Conservation (phyloP, 257 asterid species). For the Salvia splendens region DNA sequence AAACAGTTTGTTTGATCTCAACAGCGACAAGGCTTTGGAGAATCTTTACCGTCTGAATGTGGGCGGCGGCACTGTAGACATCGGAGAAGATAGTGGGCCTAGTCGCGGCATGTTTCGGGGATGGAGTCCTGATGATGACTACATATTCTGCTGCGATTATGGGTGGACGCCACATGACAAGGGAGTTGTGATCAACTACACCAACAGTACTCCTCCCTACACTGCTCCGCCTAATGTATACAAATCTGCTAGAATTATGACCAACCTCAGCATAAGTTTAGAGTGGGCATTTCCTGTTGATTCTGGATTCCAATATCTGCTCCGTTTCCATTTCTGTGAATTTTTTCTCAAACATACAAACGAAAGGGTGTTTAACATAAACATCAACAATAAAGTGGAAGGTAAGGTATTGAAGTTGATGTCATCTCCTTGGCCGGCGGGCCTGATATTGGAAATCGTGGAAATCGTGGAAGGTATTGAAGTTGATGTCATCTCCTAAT, state of each 20-base stretch:
- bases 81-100: slow-evolving; percentile 20
- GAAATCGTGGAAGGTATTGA: too few species aligned
- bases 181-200: slow-evolving; percentile 28
- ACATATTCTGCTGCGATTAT: not conserved
- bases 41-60: slow-evolving; percentile 54
- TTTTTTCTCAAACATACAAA: slow-evolving; percentile 5
- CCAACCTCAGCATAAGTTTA: not conserved
- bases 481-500: slow-evolving; percentile 38
- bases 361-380: slow-evolving; percentile 35
- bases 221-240: slow-evolving; percentile 54
- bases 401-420: too few species aligned
- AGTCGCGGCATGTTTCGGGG: slow-evolving; percentile 56
- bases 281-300: slow-evolving; percentile 53
- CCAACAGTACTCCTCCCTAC: slow-evolving; percentile 32
- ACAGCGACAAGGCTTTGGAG: slow-evolving; percentile 41
- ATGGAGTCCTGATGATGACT: slow-evolving; percentile 35
- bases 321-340: slow-evolving; percentile 56
- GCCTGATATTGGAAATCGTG: slow-evolving; percentile 11
- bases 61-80: slow-evolving; percentile 27
- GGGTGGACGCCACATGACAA: not conserved
- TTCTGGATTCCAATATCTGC: slow-evolving; percentile 34
- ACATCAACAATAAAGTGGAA: too few species aligned
- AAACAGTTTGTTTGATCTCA: not conserved
- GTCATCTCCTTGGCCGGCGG: slow-evolving; percentile 33
- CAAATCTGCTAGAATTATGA: slow-evolving; percentile 34